Evolutionary conservation across 1,284 basidiomycete species (phyloP).

Genomic region (Irpex sp.): DNA sequence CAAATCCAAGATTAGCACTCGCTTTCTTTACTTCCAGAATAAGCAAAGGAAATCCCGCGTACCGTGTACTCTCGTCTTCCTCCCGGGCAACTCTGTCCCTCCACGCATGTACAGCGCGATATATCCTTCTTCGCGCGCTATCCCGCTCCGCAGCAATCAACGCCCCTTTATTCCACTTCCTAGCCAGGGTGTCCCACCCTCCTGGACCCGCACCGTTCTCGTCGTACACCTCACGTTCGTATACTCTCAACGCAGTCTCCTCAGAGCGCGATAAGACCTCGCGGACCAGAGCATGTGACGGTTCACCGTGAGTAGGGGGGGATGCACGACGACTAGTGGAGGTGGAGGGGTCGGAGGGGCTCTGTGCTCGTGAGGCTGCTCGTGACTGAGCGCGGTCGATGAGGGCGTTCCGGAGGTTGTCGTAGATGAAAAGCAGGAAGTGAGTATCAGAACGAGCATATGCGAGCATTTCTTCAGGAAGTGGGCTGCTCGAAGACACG

Average conservation of each 20-base stretch:
- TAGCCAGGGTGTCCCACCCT: constrained; percentile 78
- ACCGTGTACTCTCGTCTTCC: constrained; percentile 87
- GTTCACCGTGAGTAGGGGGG: constrained; percentile 12
- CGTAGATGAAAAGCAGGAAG: constrained; percentile 91
- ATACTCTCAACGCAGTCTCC: constrained; percentile 69
- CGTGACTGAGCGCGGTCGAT: constrained; percentile 55
- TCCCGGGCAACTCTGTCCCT: constrained; percentile 78
- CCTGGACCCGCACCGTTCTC: constrained; percentile 59
- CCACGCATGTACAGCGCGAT: constrained; percentile 80
- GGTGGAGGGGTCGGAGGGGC: constrained; percentile 24
- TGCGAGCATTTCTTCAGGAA: constrained; percentile 85
- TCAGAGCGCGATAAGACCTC: constrained; percentile 67
- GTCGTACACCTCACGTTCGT: constrained; percentile 71
- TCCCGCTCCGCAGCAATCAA: constrained; percentile 34
- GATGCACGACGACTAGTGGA: too few relatives aligned
- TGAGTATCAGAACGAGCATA: constrained; percentile 98
- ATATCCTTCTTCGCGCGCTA: constrained; percentile 53
- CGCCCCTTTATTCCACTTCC: constrained; percentile 71
- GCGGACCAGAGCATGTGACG: constrained; percentile 37
- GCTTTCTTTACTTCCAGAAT: background rate
- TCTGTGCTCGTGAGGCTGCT: constrained; percentile 29
- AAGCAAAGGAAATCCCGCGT: constrained; percentile 25
- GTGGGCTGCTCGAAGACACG: constrained; percentile 47
- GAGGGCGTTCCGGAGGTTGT: constrained; percentile 86
- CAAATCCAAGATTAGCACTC: background rate